Conservation (phyloP, 768 basidiomycete species). For the Imleria badia region DNA sequence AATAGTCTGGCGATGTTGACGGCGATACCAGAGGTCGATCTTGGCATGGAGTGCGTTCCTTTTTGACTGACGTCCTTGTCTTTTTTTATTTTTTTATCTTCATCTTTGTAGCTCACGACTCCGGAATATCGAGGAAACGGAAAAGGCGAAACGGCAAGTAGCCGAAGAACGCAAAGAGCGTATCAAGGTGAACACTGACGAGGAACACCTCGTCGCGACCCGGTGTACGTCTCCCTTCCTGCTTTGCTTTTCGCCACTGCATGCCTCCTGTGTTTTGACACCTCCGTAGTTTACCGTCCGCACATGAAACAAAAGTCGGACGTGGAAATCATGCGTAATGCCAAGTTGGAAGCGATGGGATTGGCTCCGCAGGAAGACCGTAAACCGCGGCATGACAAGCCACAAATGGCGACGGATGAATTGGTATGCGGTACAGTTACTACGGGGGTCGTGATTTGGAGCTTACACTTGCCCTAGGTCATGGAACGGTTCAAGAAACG, state of each 20-base stretch:
- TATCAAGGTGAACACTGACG: constrained; percentile 57
- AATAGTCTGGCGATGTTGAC: constrained; percentile 95
- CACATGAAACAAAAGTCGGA: constrained; percentile 83
- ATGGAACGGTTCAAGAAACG: constrained; percentile 99
- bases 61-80: no score
- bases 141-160: constrained; percentile 89
- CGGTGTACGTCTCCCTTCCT: constrained; percentile 62
- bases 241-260: neutral
- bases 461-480: constrained; percentile 48
- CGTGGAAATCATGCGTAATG: constrained; percentile 82
- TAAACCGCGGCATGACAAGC: constrained; percentile 48
- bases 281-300: constrained; percentile 72
- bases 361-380: constrained; percentile 48
- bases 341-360: constrained; percentile 85
- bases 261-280: no score
- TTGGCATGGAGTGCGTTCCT: constrained; percentile 91
- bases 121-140: constrained; percentile 96
- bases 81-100: no score
- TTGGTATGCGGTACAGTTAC: constrained; percentile 47
- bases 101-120: constrained; percentile 74
- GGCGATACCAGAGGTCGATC: constrained; percentile 95
- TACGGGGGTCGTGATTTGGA: neutral
- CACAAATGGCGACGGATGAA: constrained; percentile 90
- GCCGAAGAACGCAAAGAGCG: constrained; percentile 68
- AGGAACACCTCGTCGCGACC: constrained; percentile 81